Evolutionary conservation across 1,139 yeast species (phyloP).

Genomic region (Hanseniaspora sp.): DNA sequence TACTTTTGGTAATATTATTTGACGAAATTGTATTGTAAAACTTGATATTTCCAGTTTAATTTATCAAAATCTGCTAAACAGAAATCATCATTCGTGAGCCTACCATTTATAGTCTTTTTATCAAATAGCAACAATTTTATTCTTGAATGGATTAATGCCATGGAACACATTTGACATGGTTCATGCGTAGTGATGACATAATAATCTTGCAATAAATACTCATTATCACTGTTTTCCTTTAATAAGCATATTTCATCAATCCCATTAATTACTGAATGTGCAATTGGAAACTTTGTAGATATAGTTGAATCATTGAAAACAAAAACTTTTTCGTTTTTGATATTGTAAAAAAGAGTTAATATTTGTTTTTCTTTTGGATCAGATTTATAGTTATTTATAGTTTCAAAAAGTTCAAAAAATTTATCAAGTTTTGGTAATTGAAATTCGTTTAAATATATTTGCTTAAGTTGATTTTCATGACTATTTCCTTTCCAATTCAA

Average conservation of each 20-base stretch:
- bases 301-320: constrained; percentile 34
- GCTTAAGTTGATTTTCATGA: constrained; percentile 55
- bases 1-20: too few relatives aligned
- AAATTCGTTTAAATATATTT: constrained; percentile 27
- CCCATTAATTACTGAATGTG: constrained; percentile 67
- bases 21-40: constrained; percentile 48
- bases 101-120: constrained; percentile 38
- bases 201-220: constrained; percentile 63
- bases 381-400: constrained; percentile 18
- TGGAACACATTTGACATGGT: constrained; percentile 93
- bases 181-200: constrained; percentile 86
- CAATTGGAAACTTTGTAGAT: constrained; percentile 37
- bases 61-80: constrained; percentile 62
- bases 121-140: constrained; percentile 58
- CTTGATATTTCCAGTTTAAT: constrained; percentile 72
- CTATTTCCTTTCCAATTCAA: constrained; percentile 90
- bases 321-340: constrained; percentile 31
- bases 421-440: constrained; percentile 34
- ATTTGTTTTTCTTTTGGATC: constrained; percentile 31
- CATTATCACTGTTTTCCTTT: constrained; percentile 17
- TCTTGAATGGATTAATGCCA: constrained; percentile 92
- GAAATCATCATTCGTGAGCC: constrained; percentile 47
- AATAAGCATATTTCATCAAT: constrained; percentile 46
- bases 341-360: constrained; percentile 43
- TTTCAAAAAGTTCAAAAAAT: constrained; percentile 35